Percentiles rank a stretch among this genome's conserved stretches.
These are phyloP conservation scores for Albifimbria verrucaria DNA, from an alignment of 2,329 filamentous ascomycete species.

Conservation along the genomic window DNA sequence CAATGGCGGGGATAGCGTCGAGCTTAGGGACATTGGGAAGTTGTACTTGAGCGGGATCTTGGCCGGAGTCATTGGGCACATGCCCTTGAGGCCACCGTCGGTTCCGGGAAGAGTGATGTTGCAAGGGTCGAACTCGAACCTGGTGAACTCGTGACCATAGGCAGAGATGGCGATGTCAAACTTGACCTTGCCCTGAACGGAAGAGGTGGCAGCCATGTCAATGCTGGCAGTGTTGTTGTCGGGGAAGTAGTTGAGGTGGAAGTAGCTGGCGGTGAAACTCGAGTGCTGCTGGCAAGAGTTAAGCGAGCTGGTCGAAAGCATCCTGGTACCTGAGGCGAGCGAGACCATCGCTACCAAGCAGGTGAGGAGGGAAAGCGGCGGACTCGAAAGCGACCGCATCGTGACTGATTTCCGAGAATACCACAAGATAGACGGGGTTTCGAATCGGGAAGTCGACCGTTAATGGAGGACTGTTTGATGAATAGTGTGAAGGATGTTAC, in stretches of 20 bases:
- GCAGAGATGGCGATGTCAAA: conserved; percentile 75
- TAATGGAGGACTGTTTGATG: too few relatives aligned
- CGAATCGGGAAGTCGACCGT: too few relatives aligned
- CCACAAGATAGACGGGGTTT: too few relatives aligned
- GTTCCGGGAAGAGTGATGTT: conserved; percentile 28
- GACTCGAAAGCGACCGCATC: conserved; percentile 46
- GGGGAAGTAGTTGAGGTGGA: conserved; percentile 79
- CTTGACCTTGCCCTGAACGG: conserved; percentile 76
- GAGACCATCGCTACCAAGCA: conserved; percentile 36
- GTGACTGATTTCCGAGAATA: conserved; percentile 23
- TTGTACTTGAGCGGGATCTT: conserved; percentile 74
- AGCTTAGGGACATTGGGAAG: too few relatives aligned
- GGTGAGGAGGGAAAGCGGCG: conserved; percentile 43
- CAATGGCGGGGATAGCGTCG: conserved; percentile 84
- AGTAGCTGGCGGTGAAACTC: conserved; percentile 81
- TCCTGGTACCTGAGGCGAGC: conserved; percentile 55
- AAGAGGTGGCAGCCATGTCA: conserved; percentile 76
- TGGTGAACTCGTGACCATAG: conserved; percentile 75
- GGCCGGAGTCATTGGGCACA: conserved; percentile 89
- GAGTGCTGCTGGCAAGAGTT: conserved; percentile 82
- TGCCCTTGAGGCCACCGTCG: conserved; percentile 55
- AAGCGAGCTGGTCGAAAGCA: conserved; percentile 79
- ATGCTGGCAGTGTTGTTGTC: conserved; percentile 69
- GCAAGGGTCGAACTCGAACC: conserved; percentile 73
- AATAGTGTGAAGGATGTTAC: too few relatives aligned